Conservation (phyloP, 495 filamentous ascomycete genomes). For the Tuber magnatum region DNA sequence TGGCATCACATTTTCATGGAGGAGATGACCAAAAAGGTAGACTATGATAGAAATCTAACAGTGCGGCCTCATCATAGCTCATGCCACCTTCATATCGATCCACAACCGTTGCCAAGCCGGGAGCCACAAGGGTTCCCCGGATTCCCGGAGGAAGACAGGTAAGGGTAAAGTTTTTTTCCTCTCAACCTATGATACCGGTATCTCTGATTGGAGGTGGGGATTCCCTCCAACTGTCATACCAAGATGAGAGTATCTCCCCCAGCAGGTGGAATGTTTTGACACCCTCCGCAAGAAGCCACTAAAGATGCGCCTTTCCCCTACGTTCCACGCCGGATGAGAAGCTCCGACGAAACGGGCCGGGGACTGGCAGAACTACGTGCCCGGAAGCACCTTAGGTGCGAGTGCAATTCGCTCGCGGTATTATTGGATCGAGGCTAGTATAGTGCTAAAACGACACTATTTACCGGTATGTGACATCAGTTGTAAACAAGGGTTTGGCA, state of each 20-base stretch:
- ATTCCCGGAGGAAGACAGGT: too few species aligned
- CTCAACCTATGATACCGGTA: not conserved
- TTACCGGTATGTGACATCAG: not conserved
- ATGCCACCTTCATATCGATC: not conserved
- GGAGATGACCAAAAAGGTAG: too few species aligned
- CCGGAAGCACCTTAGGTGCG: too few species aligned
- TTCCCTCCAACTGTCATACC: not conserved
- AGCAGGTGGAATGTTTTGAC: not conserved
- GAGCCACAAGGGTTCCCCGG: not conserved
- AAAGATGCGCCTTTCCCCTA: not conserved
- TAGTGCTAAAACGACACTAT: too few species aligned
- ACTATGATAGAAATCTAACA: too few species aligned
- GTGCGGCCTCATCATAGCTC: too few species aligned
- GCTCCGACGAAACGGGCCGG: not conserved
- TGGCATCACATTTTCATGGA: too few species aligned
- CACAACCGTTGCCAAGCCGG: not conserved
- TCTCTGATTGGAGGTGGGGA: not conserved
- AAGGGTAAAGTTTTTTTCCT: not conserved
- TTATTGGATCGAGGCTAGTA: too few species aligned
- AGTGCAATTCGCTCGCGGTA: not conserved
- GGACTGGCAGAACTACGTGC: not conserved
- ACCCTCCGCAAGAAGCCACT: not conserved
- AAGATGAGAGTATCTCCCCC: not conserved
- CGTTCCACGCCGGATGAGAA: not conserved
- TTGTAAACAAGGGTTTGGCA: not conserved